These are phyloP conservation scores for Calonectria henricotiae DNA, from an alignment of 2,329 filamentous ascomycete genomes.

Conservation along the genomic window DNA sequence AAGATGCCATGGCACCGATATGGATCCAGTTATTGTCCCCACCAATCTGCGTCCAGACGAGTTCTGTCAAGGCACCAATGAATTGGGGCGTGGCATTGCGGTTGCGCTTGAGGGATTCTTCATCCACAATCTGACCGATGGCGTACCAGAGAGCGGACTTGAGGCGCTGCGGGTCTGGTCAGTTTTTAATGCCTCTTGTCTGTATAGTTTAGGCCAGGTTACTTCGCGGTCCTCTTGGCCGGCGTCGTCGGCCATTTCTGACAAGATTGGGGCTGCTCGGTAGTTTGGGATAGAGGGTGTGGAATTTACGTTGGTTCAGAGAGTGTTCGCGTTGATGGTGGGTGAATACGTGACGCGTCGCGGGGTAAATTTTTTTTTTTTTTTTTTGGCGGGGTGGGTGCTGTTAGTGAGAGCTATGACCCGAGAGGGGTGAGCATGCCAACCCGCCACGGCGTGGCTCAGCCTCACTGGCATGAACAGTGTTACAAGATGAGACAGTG, in stretches of 20 bases:
- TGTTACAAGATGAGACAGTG: background rate
- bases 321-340: slow-evolving; percentile 11
- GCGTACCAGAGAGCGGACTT: slow-evolving; percentile 90
- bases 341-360: slow-evolving; percentile 26
- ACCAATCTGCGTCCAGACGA: slow-evolving; percentile 92
- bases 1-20: background rate
- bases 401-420: slow-evolving; percentile 1
- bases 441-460: background rate
- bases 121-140: slow-evolving; percentile 90
- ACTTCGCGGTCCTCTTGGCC: slow-evolving; percentile 60
- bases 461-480: background rate
- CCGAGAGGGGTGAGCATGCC: background rate
- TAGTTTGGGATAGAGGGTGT: slow-evolving; percentile 5
- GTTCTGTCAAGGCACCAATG: slow-evolving; percentile 87
- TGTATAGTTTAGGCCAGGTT: background rate
- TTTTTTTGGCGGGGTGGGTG: slow-evolving; percentile 21
- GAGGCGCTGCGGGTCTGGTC: slow-evolving; percentile 72
- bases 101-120: slow-evolving; percentile 75
- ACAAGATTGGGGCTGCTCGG: background rate
- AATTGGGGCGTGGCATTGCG: slow-evolving; percentile 94
- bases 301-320: slow-evolving; percentile 16
- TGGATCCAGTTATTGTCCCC: background rate
- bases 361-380: slow-evolving; percentile 20
- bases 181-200: slow-evolving; percentile 1
- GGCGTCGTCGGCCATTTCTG: slow-evolving; percentile 56